Conservation (phyloP, 2,329 filamentous ascomycete species). For the Coniochaeta sp. region DNA sequence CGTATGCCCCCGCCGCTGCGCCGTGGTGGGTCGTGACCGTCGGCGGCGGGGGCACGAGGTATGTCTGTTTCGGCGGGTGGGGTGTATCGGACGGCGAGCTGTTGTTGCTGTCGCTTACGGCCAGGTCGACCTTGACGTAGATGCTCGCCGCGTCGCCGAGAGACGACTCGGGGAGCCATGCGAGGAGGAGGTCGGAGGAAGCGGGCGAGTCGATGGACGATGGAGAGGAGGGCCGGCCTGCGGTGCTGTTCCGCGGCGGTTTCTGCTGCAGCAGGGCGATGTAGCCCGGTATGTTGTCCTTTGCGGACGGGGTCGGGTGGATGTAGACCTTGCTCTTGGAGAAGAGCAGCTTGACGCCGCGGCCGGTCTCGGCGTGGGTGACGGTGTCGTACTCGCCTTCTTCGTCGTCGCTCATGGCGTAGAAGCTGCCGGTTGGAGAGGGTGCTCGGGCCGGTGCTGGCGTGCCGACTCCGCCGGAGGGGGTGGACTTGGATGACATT, state of each 20-base stretch:
- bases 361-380: slow-evolving; percentile 66
- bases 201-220: slow-evolving; percentile 32
- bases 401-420: slow-evolving; percentile 93
- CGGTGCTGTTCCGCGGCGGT: slow-evolving; percentile 25
- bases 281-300: slow-evolving; percentile 93
- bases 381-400: slow-evolving; percentile 95
- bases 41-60: slow-evolving; percentile 85
- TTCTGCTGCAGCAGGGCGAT: slow-evolving; percentile 92
- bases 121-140: slow-evolving; percentile 92
- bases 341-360: slow-evolving; percentile 87
- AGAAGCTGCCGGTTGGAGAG: slow-evolving; percentile 83
- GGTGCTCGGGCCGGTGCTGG: slow-evolving; percentile 31
- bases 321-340: slow-evolving; percentile 99
- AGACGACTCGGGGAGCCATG: slow-evolving; percentile 87
- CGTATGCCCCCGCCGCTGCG: slow-evolving; percentile 68
- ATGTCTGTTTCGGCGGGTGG: slow-evolving; percentile 75
- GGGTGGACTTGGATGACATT: slow-evolving; percentile 24
- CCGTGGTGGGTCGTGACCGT: slow-evolving; percentile 74
- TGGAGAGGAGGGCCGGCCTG: slow-evolving; percentile 32
- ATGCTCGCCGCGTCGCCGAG: slow-evolving; percentile 80
- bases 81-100: background rate
- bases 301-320: slow-evolving; percentile 84
- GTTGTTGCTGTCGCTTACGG: slow-evolving; percentile 52
- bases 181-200: slow-evolving; percentile 72
- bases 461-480: slow-evolving; percentile 11